Base-by-base conservation (phyloP, 345 rosid genomes). In the Brassica rapa region DNA sequence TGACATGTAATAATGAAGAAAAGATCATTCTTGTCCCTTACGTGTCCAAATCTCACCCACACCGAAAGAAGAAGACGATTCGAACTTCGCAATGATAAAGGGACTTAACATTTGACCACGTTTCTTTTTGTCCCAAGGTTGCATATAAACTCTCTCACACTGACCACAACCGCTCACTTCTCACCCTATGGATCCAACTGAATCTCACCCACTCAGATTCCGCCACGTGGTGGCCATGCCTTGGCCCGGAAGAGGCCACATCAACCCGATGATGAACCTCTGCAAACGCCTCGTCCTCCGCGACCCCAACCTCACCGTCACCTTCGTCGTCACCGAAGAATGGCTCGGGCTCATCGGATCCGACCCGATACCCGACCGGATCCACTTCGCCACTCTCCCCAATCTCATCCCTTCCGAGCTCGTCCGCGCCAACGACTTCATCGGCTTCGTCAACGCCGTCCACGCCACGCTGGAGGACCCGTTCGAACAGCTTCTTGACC, bases 311-410 rank as follows among this genome's bases (percentile, higher is more conserved):
- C 75, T 89, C 59, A 56, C 75, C 75, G 79, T 89, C 57, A 86
- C 89, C 6, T 85, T 89, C 59, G 88, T 88, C 21, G 75, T 90
- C 76, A 92, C 91, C 1, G 88, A 90, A 73, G 96, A 92, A 82
- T 92, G 96, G 92, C 77, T 83, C 30, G 84, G 87, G 30, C 66
- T 85, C 78, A 76, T 90, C 8, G 80, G 82, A 41, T 70, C 86
- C 24, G 86, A 86, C 24, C 59, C 71, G 1, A 86, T 75, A 71
- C 89, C 90, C 0, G 41, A 30, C 37, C 77, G 75, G 49, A 73
- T 89, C 68, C 63, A 77, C 5, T 80, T 88, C 68, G 74, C 66
- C 1, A 70, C 80, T 5, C 73, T 80, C 25, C 80, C 83, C 0
- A 76, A 76, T 2, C 59, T 81, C 69, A 81, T 76, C 46, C 83